Evolutionary conservation across 108 stramenopile genomes (phyloP).

Genomic region (Thalassiosira profunda): DNA sequence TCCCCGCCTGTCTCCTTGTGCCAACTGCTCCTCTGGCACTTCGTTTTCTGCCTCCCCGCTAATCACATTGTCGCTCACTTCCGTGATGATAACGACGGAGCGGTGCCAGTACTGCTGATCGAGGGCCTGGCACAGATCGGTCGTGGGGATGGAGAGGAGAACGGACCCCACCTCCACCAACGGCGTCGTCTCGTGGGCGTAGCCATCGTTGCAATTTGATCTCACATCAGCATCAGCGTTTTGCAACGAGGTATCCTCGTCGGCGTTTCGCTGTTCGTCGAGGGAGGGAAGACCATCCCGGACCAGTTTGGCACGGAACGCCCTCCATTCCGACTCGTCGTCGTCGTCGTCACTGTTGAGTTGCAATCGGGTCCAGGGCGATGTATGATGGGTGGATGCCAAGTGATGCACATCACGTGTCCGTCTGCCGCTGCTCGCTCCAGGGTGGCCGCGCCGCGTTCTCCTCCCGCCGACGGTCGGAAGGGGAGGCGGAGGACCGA

Average conservation of each 20-base stretch:
- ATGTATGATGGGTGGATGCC: too few relatives aligned
- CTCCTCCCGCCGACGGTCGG: too few relatives aligned
- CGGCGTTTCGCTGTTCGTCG: not conserved
- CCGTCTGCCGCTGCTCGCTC: too few relatives aligned
- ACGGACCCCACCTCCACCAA: slow-evolving; percentile 29
- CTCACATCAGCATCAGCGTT: not conserved
- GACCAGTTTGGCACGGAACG: slow-evolving; percentile 38
- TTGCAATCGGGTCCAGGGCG: too few relatives aligned
- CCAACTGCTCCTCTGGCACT: slow-evolving; percentile 40
- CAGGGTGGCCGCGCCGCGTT: too few relatives aligned
- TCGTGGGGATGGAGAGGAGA: slow-evolving; percentile 32
- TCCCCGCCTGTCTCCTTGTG: slow-evolving; percentile 16
- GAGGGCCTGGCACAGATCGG: slow-evolving; percentile 35
- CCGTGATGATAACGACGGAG: slow-evolving; percentile 27
- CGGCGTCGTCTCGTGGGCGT: slow-evolving; percentile 29
- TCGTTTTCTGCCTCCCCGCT: slow-evolving; percentile 7
- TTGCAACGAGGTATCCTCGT: not conserved
- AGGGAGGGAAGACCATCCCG: slow-evolving; percentile 34
- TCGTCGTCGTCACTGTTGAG: slow-evolving; percentile 24
- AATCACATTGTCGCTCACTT: slow-evolving; percentile 11
- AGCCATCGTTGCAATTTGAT: not conserved
- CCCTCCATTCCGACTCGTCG: slow-evolving; percentile 29
- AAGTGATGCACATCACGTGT: too few relatives aligned
- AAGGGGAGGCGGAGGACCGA: too few relatives aligned
- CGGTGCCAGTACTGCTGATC: slow-evolving; percentile 45